A percentile compares a stretch with the other conserved stretches of the same genome.
phyloP scores from a whole-genome alignment of 2,329 filamentous ascomycete genomes.

The Aspergillus pseudoglaucus region DNA sequence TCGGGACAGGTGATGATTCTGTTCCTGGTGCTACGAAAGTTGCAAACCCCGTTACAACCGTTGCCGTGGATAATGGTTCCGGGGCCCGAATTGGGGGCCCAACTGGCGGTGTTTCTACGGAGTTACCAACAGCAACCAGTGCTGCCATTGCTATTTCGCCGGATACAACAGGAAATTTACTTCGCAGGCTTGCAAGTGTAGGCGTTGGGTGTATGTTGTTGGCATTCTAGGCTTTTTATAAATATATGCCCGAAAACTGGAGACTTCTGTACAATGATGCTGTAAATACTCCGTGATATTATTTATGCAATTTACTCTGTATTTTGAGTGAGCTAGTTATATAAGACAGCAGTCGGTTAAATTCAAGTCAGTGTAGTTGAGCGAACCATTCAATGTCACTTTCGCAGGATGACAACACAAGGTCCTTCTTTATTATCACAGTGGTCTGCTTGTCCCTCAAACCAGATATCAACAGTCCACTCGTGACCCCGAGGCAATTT shows the following conservation, averaged over 20 bases:
- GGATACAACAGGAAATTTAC: conserved; percentile 11
- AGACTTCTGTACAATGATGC: too few relatives aligned
- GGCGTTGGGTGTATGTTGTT: conserved; percentile 14
- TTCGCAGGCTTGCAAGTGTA: conserved; percentile 17
- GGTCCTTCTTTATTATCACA: background rate
- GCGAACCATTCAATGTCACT: too few relatives aligned
- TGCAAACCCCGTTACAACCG: conserved; percentile 43
- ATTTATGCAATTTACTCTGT: too few relatives aligned
- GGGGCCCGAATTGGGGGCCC: conserved; percentile 38
- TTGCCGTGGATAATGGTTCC: conserved; percentile 32
- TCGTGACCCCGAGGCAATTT: background rate
- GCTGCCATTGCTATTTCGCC: conserved; percentile 13
- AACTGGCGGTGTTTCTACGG: conserved; percentile 12
- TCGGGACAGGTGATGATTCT: conserved; percentile 41
- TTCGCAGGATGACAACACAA: background rate
- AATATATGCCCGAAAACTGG: background rate
- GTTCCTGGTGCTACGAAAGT: conserved; percentile 51
- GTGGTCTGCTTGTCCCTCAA: background rate
- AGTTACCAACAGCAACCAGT: conserved; percentile 11
- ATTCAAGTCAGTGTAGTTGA: too few relatives aligned
- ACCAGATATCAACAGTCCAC: background rate
- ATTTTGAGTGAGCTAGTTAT: too few relatives aligned
- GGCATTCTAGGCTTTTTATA: background rate
- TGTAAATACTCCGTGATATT: too few relatives aligned
- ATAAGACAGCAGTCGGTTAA: too few relatives aligned